Evolutionary conservation across 1,284 basidiomycete genomes (phyloP), one percentile per base, ranked within the genome.

Genomic region (Porodaedalea pini): DNA sequence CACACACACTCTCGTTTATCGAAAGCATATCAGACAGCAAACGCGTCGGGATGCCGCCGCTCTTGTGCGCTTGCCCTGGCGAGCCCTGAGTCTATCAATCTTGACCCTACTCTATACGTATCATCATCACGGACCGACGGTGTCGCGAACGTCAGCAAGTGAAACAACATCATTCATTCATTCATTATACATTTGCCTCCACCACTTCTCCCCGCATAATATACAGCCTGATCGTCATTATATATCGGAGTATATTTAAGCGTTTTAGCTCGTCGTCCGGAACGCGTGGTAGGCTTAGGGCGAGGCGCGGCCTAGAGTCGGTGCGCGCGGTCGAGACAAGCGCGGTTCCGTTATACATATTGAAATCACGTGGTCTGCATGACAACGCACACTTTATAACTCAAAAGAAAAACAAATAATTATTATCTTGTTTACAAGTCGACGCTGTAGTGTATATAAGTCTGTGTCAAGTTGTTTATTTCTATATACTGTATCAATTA

Each of bases 261-360:
- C 48, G 48, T 50, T 50, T 50, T 50, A 39, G 48, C 31, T 50
- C 32, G 48, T 25, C 13, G 25, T n/a, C 10, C 11, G 45, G n/a
- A 17, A 27, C 25, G 13, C 19, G 40, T 15, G 19, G 15, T n/a
- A n/a, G n/a, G n/a, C n/a, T n/a, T n/a, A n/a, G 40, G 40, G 15
- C 19, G 40, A 8, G 21, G 23, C 23, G 25, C n/a, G 44, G n/a
- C 8, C n/a, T 17, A 21, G 45, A 25, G n/a, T 7, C 4, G n/a
- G n/a, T n/a, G n/a, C n/a, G n/a, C n/a, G n/a, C n/a, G 45, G 45
- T 47, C 45, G 25, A 15, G 23, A 47, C 25, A 13, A 15, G 21
- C 25, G 45, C 27, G 25, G 29, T n/a, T 19, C 25, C 41, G 41
- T 10, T 13, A 21, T 19, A 17, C 41, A 2, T 5, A 27, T 47